Evolutionary conservation across 1,139 yeast species (phyloP).

Genomic region (Meyerozyma carpophila): DNA sequence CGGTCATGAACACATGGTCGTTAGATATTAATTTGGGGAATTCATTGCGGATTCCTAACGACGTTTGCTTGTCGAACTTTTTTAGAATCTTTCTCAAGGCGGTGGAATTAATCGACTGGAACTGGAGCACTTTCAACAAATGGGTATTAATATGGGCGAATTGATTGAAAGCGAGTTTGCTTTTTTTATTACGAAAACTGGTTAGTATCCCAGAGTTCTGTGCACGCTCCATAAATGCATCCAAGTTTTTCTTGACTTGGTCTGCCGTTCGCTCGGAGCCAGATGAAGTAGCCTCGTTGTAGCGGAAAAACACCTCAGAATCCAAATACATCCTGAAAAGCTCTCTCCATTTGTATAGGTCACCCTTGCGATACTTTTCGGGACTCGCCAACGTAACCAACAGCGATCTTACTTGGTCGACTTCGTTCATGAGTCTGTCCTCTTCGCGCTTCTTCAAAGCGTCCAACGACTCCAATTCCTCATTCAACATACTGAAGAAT

Average conservation of each 20-base stretch:
- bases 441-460: slow-evolving; percentile 42
- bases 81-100: slow-evolving; percentile 67
- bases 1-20: slow-evolving; percentile 42
- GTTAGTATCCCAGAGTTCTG: slow-evolving; percentile 34
- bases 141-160: slow-evolving; percentile 52
- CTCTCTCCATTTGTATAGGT: slow-evolving; percentile 68
- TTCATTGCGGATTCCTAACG: slow-evolving; percentile 42
- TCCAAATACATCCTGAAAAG: slow-evolving; percentile 61
- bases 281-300: slow-evolving; percentile 38
- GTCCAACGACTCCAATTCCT: slow-evolving; percentile 50
- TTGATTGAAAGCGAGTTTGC: slow-evolving; percentile 40
- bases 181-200: slow-evolving; percentile 45
- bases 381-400: slow-evolving; percentile 39
- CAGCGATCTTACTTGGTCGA: slow-evolving; percentile 35
- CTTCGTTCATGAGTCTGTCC: slow-evolving; percentile 34
- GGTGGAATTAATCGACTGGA: slow-evolving; percentile 55
- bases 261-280: slow-evolving; percentile 36
- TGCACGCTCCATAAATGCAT: slow-evolving; percentile 39
- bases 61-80: slow-evolving; percentile 70
- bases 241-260: slow-evolving; percentile 36
- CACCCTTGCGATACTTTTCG: slow-evolving; percentile 35
- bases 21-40: slow-evolving; percentile 44
- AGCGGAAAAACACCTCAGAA: slow-evolving; percentile 58
- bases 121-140: slow-evolving; percentile 52
- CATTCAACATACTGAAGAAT: slow-evolving; percentile 55